Percentiles rank a stretch among this genome's conserved stretches.
These are phyloP conservation scores for Primulina huaijiensis DNA, from an alignment of 257 asterid species.

Conservation along the genomic window DNA sequence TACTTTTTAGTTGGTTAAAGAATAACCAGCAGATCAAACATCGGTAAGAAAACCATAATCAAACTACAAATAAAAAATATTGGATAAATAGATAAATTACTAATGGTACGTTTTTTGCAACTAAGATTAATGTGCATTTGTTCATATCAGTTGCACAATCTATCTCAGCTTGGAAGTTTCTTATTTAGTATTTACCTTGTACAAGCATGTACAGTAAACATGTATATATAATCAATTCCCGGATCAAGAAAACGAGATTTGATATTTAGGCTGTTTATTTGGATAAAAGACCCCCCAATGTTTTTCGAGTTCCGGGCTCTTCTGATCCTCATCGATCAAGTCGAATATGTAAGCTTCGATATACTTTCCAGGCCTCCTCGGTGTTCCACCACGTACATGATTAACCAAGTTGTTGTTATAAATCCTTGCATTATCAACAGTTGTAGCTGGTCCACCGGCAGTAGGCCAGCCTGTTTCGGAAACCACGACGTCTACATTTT, in stretches of 20 bases:
- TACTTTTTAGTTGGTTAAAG: too few relatives aligned
- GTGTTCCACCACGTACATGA: conserved; percentile 20
- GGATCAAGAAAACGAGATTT: background rate
- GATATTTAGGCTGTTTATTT: conserved; percentile 24
- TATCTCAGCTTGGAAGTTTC: too few relatives aligned
- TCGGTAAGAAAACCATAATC: too few relatives aligned
- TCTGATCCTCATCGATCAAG: conserved; percentile 25
- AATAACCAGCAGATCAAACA: too few relatives aligned
- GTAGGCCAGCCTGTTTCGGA: conserved; percentile 49
- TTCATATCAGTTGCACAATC: too few relatives aligned
- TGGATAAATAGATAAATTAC: too few relatives aligned
- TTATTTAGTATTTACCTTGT: too few relatives aligned
- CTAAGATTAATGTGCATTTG: too few relatives aligned
- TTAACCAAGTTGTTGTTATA: conserved; percentile 24
- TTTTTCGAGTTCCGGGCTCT: conserved; percentile 25
- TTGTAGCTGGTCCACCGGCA: conserved; percentile 24
- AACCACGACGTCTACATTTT: conserved; percentile 27
- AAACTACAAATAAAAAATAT: too few relatives aligned
- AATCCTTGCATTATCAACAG: background rate
- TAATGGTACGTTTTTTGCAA: too few relatives aligned
- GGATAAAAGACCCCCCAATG: conserved; percentile 28
- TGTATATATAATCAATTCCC: too few relatives aligned
- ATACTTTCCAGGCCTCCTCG: conserved; percentile 25
- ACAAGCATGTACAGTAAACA: too few relatives aligned
- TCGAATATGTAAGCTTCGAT: conserved; percentile 17